Evolutionary conservation across 1,139 yeast genomes (phyloP).

Genomic region (Saccharomyces hybrid): DNA sequence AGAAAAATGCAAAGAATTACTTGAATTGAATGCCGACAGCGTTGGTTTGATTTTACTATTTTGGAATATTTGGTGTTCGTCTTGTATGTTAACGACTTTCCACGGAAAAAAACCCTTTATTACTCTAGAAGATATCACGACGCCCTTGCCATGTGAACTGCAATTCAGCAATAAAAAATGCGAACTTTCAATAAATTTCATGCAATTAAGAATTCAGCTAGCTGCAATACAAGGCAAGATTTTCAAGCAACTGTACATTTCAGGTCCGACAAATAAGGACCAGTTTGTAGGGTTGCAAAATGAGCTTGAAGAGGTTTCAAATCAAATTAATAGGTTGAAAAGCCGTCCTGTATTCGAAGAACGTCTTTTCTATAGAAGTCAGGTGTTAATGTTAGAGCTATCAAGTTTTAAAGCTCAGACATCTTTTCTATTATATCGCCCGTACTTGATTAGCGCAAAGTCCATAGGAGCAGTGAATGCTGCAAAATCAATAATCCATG

Average conservation of each 20-base stretch:
- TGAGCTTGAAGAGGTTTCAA: neutral
- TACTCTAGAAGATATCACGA: neutral
- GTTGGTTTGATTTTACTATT: constrained; percentile 4
- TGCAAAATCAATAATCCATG: constrained; percentile 5
- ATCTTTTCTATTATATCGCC: constrained; percentile 5
- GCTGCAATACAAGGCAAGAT: neutral
- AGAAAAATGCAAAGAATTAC: neutral
- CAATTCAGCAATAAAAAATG: neutral
- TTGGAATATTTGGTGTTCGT: constrained; percentile 8
- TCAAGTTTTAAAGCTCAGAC: constrained; percentile 7
- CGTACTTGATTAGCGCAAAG: neutral
- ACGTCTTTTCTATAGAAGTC: constrained; percentile 3
- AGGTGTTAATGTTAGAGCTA: constrained; percentile 5
- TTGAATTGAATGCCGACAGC: neutral
- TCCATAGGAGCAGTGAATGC: constrained; percentile 6
- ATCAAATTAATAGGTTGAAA: constrained; percentile 1
- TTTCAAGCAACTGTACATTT: neutral
- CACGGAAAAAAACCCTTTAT: constrained; percentile 5
- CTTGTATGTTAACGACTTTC: constrained; percentile 6
- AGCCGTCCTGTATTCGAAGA: constrained; percentile 3
- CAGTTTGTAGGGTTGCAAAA: neutral
- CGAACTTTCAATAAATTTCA: neutral
- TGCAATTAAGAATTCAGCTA: neutral
- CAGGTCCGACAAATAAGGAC: neutral
- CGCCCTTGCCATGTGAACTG: neutral